Evolutionary conservation across 306 rosid species (phyloP), one percentile per base, ranked within the genome.

Genomic region (Malus fusca): DNA sequence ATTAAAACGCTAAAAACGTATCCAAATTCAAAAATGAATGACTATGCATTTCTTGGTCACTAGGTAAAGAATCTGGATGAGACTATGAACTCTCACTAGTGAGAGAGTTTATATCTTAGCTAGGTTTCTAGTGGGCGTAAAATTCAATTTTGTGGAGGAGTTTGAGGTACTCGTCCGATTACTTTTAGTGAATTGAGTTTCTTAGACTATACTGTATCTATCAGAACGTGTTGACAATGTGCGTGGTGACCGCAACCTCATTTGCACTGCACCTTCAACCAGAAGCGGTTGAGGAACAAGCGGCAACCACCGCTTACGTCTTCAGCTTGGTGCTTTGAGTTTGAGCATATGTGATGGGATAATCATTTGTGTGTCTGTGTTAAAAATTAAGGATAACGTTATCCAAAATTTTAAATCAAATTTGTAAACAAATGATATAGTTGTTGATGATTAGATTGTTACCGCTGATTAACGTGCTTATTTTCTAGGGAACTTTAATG

Each of bases 161-260:
- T 92, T 87, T 88, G 97, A 92, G 91, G 88, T 96, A 70, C 98
- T 28, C 8, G 22, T 60, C 76, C 69, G 33, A 58, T 63, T 72
- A 18, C 61, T 72, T 59, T 4, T 21, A 40, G 3, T 59, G 25
- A 46, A 26, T 33, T 59, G 46, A 46, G 23, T n/a, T 59, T 60
- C 58, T 46, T 68, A 76, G 67, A 60, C 63, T 23, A 63, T 43
- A 48, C 21, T 78, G 13, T 56, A 66, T 74, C 87, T 85, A n/a
- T n/a, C n/a, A n/a, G 89, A 88, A 73, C 87, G 89, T 18, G 92
- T 87, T 14, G 92, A 90, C 86, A 90, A 84, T 59, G 99, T 96
- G 80, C 89, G 92, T 7, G 99, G 98, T 6, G 99, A 96, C 91
- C 97, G 98, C 81, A 90, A 90, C 97, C 98, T 92, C 60, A 28